Percentiles rank a stretch among this genome's conserved stretches.
Evolutionary conservation across 1,284 basidiomycete genomes (phyloP).

Genomic region (Leccinum pseudoinsigne): DNA sequence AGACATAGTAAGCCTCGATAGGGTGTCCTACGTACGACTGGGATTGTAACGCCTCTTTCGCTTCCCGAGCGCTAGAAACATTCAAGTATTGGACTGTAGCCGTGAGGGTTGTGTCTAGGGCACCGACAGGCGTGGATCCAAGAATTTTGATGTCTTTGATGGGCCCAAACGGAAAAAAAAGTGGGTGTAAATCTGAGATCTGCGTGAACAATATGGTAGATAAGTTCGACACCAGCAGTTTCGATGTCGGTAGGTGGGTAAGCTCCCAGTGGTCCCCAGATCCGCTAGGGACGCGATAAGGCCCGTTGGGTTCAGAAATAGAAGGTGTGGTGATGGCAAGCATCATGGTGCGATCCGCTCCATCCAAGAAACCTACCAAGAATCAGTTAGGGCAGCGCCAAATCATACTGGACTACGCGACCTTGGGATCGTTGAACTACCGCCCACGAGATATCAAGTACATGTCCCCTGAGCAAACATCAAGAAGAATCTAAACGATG

Average conservation of each 20-base stretch:
- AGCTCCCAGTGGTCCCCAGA: conserved; percentile 29
- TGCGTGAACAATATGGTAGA: conserved; percentile 67
- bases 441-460: conserved; percentile 78
- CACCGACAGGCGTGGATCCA: conserved; percentile 31
- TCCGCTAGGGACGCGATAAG: conserved; percentile 20
- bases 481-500: neutral
- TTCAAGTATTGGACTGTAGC: conserved; percentile 64
- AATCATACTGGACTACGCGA: conserved; percentile 24
- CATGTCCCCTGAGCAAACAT: conserved; percentile 51
- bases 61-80: conserved; percentile 56
- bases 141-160: conserved; percentile 57
- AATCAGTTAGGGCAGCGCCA: conserved; percentile 8
- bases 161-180: conserved; percentile 69
- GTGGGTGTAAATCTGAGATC: conserved; percentile 63
- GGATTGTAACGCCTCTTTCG: conserved; percentile 55
- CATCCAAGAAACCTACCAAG: conserved; percentile 67
- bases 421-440: conserved; percentile 81
- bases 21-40: conserved; percentile 58
- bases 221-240: conserved; percentile 63
- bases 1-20: conserved; percentile 49
- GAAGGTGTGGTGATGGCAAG: conserved; percentile 46
- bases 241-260: conserved; percentile 45
- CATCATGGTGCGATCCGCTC: conserved; percentile 69
- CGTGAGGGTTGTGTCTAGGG: conserved; percentile 45
- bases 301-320: conserved; percentile 27